Evolutionary conservation across 2,329 filamentous ascomycete species (phyloP), one percentile per base, ranked within the genome.

Genomic region (Arthrobotrys pseudoclavata): DNA sequence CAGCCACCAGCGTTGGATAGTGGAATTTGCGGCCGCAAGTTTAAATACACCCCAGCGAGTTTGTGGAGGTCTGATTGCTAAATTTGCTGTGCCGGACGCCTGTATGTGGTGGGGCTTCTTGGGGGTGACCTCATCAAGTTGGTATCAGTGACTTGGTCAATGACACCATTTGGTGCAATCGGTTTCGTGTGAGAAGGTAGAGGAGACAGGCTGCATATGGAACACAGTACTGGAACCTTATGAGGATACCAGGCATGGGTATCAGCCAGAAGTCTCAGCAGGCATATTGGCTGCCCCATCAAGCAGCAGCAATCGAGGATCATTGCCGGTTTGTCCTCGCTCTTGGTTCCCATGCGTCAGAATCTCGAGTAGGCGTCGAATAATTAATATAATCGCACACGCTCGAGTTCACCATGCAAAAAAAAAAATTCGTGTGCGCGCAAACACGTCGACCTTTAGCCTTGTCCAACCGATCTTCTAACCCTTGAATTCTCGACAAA

Each of bases 51-150:
- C 67, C 55, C 26, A 29, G 68, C 42, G 22, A 70, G 29, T 53
- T 48, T 55, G 61, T 64, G 63, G 50, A 76, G 13, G 60, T 60
- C 37, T 61, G 50, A 52, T 53, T 57, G 31, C 57, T 55, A 57
- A 63, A 37, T 66, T 66, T 64, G 64, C 50, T 66, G 66, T 76
- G 72, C 72, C 72, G 62, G 57, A 69, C 18, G 18, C 31, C 18
- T 29, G 42, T 45, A 20, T 20, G 29, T 53, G 34, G 64, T 60
- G 60, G 69, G 69, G 61, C 57, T 71, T 48, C 42, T 53, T 50
- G 53, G 57, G 57, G 60, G 72, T 76, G 72, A 76, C 72, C 66
- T 76, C 72, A 76, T 76, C 24, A 53, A 70, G n/a, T 67, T 61
- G 50, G 72, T 76, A 70, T 64, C 61, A n/a, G 66, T 76, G 57